Percentiles rank a stretch among this genome's conserved stretches.
phyloP scores from a whole-genome alignment of 306 rosid genomes.

The Macrotyloma uniflorum region DNA sequence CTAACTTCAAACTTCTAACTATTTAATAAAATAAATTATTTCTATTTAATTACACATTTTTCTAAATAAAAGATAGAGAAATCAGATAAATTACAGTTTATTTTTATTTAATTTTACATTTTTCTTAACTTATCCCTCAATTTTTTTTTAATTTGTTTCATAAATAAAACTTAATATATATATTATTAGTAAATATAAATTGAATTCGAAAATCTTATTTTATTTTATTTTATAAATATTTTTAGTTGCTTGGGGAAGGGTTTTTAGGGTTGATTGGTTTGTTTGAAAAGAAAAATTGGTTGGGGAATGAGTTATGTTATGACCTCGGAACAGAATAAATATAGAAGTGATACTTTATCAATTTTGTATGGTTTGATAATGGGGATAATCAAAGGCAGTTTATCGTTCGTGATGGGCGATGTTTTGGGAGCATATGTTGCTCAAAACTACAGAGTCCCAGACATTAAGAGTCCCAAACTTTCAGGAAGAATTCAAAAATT shows the following conservation, averaged over 20 bases:
- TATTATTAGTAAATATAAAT: too few relatives aligned
- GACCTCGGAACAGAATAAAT: background rate
- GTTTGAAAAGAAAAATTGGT: background rate
- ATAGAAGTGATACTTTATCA: background rate
- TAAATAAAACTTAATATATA: too few relatives aligned
- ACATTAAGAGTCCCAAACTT: slow-evolving; percentile 2
- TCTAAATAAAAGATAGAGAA: too few relatives aligned
- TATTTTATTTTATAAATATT: too few relatives aligned
- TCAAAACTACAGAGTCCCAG: slow-evolving; percentile 33
- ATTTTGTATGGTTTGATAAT: background rate
- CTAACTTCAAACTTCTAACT: too few relatives aligned
- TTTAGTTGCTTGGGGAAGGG: slow-evolving; percentile 38
- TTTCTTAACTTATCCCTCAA: too few relatives aligned
- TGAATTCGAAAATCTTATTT: too few relatives aligned
- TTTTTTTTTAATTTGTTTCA: too few relatives aligned
- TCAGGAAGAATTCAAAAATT: slow-evolving; percentile 38
- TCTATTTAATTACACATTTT: too few relatives aligned
- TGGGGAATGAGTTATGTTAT: slow-evolving; percentile 27
- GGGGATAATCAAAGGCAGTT: slow-evolving; percentile 18
- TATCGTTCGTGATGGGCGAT: background rate
- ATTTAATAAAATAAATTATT: too few relatives aligned
- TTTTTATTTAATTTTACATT: too few relatives aligned
- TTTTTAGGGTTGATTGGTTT: background rate
- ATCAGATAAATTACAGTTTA: too few relatives aligned
- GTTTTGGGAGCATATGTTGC: slow-evolving; percentile 26